Evolutionary conservation across 2,329 filamentous ascomycete genomes (phyloP).

Genomic region (Stemphylium vesicarium): DNA sequence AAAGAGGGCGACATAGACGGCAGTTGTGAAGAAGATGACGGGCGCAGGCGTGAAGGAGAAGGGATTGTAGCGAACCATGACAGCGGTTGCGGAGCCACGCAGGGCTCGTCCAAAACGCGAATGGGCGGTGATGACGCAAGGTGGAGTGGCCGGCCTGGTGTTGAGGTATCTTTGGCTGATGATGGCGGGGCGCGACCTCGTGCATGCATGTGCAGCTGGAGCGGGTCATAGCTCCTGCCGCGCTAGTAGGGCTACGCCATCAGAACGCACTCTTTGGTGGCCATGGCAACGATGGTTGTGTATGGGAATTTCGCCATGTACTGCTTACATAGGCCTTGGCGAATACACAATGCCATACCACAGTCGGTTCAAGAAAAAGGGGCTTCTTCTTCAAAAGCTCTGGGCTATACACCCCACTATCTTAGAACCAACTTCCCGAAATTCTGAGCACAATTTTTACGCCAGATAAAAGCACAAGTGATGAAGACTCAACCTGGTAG

Average conservation of each 20-base stretch:
- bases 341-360: too few species aligned
- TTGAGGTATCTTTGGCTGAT: conserved; percentile 12
- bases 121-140: conserved; percentile 15
- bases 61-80: conserved; percentile 50
- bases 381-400: too few species aligned
- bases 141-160: conserved; percentile 11
- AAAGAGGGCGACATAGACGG: conserved; percentile 79
- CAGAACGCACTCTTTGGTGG: too few species aligned
- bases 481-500: too few species aligned
- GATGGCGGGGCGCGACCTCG: conserved; percentile 13
- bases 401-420: too few species aligned
- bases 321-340: too few species aligned
- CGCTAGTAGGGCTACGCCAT: background rate
- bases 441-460: too few species aligned
- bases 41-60: conserved; percentile 80
- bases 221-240: conserved; percentile 27
- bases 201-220: conserved; percentile 16
- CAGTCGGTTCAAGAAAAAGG: too few species aligned
- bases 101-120: conserved; percentile 11
- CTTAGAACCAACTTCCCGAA: too few species aligned
- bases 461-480: too few species aligned
- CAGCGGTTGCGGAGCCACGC: conserved; percentile 19
- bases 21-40: conserved; percentile 79
- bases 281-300: too few species aligned
- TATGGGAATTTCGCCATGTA: too few species aligned